Base-by-base conservation (phyloP, 2,329 filamentous ascomycete species). In the Karstenula rhodostoma region DNA sequence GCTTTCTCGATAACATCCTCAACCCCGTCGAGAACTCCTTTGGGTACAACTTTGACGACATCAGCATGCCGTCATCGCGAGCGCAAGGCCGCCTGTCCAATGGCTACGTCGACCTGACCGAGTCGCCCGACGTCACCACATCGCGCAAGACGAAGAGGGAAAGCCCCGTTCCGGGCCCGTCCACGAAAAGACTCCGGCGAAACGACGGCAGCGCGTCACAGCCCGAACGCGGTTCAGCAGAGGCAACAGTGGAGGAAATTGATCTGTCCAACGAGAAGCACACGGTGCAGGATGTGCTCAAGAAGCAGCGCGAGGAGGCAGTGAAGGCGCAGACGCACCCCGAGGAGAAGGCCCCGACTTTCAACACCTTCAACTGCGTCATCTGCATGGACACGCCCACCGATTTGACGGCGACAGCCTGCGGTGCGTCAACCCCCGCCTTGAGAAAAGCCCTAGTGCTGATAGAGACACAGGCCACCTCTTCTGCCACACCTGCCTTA, bases 371-470 rank as follows among this genome's bases (percentile, higher is more conserved):
- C 70, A 85, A 79, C 62, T 89, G 87, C 70, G 86, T 88, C 47
- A 86, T 89, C 23, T 89, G 87, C 74, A 85, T 89, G 84, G 87
- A 89, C 65, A 82, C 78, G 4, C 85, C 84, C 2, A 86, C 83
- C 9, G 82, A 89, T 69, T 81, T 87, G 10, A 88, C 87, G 2
- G 84, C 82, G 3, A 89, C 87, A 2, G 75, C 81, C 23, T 89
- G 87, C 69, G 87, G 86, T 87, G 79, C 57, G 83, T 78, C 23
- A 29, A 29, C 22, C 19, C 27, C 17, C 29, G 22, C 12, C n/a
- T 19, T 27, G 13, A 29, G 44, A 13, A 9, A 13, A 9, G 23
- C 2, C 44, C 3, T 17, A 10, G 22, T 23, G 22, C 27, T 48
- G 25, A 67, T 72, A 59, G 69, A 22, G 1, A 37, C 15, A 1